Conservation (phyloP, 2,329 filamentous ascomycete species). For the Penicillium glabrum region DNA sequence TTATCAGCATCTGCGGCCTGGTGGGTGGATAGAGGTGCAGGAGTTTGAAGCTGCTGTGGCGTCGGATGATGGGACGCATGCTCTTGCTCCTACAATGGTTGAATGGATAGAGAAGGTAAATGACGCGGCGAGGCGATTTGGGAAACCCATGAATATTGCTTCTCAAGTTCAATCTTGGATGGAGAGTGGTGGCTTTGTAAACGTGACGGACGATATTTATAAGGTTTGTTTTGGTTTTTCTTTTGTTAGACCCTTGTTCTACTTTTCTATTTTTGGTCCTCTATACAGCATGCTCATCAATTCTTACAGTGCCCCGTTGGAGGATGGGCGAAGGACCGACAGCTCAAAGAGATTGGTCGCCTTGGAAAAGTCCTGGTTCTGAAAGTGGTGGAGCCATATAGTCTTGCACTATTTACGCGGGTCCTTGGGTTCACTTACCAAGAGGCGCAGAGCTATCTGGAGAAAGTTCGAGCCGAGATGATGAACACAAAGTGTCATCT, state of each 20-base stretch:
- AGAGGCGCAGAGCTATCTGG: conserved; percentile 30
- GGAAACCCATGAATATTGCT: conserved; percentile 38
- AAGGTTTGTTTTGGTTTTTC: conserved; percentile 27
- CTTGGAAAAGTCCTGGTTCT: conserved; percentile 30
- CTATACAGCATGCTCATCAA: background rate
- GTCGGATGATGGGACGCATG: conserved; percentile 35
- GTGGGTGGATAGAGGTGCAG: conserved; percentile 39
- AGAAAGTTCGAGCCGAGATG: conserved; percentile 29
- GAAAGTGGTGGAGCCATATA: conserved; percentile 39
- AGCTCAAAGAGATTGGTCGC: conserved; percentile 36
- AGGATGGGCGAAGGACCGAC: conserved; percentile 34
- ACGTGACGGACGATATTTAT: conserved; percentile 35
- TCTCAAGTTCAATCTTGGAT: conserved; percentile 27
- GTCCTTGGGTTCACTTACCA: conserved; percentile 34
- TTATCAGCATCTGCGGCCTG: conserved; percentile 32
- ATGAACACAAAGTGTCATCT: conserved; percentile 26
- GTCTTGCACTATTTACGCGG: conserved; percentile 39
- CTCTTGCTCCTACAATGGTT: conserved; percentile 22
- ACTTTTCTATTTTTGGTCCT: background rate
- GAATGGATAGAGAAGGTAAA: conserved; percentile 33
- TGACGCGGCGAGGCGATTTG: conserved; percentile 32
- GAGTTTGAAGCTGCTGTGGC: conserved; percentile 29
- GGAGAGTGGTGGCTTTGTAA: conserved; percentile 31
- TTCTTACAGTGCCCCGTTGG: conserved; percentile 33
- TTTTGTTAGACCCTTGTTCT: background rate